These are phyloP conservation scores for Lumnitzera racemosa DNA, from an alignment of 345 rosid species.

Conservation along the genomic window DNA sequence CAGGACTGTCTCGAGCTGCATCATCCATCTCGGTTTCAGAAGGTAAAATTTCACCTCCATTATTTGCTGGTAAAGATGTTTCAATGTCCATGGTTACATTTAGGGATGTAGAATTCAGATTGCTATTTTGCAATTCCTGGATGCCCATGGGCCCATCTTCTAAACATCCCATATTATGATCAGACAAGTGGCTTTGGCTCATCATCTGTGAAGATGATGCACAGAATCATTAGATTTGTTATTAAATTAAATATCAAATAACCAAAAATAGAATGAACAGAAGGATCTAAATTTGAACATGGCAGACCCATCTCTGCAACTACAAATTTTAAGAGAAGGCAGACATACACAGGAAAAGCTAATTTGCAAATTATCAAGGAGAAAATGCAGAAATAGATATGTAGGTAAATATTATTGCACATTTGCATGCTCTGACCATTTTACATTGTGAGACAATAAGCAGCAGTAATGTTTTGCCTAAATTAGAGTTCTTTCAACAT, in stretches of 20 bases:
- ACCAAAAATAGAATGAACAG: too few relatives aligned
- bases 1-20: slow-evolving; percentile 20
- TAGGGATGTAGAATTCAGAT: neutral
- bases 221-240: neutral
- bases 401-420: too few relatives aligned
- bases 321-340: too few relatives aligned
- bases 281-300: too few relatives aligned
- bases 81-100: slow-evolving; percentile 26
- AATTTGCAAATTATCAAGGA: too few relatives aligned
- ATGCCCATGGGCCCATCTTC: slow-evolving; percentile 3
- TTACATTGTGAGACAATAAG: too few relatives aligned
- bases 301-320: too few relatives aligned
- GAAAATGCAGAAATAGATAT: too few relatives aligned
- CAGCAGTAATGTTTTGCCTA: too few relatives aligned
- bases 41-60: slow-evolving; percentile 10
- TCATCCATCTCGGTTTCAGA: slow-evolving; percentile 21
- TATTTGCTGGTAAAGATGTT: slow-evolving; percentile 22
- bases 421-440: too few relatives aligned
- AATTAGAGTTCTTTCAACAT: too few relatives aligned
- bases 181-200: slow-evolving; percentile 29
- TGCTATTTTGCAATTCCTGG: slow-evolving; percentile 2
- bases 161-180: slow-evolving; percentile 34
- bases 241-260: neutral
- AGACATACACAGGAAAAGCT: too few relatives aligned
- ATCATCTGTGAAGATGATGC: slow-evolving; percentile 10